Evolutionary conservation across 2,329 filamentous ascomycete genomes (phyloP), one percentile per base, ranked within the genome.

Genomic region (Neopestalotiopsis rosae): DNA sequence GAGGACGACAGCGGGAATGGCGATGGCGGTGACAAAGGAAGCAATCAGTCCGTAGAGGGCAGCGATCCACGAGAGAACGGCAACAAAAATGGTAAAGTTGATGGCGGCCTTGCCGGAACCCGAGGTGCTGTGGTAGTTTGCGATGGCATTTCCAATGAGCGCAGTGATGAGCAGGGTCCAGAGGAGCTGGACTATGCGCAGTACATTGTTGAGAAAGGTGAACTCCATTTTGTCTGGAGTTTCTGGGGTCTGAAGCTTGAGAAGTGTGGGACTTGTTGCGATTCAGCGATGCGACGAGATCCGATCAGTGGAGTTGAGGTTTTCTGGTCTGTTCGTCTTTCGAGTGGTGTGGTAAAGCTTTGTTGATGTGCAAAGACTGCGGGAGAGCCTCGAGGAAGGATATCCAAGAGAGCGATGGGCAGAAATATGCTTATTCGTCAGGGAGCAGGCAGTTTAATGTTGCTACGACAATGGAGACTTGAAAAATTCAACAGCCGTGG

Each of bases 1-100:
- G 4, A 77, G 73, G 1, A 72, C 49, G 59, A 72, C 71, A 24
- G 76, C 64, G 66, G 77, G 76, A 7, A 77, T 73, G 20, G 72
- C 72, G 38, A 73, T 17, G 32, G 71, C 59, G 28, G 70, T 38
- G 66, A 77, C 69, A 69, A 77, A 76, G 63, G 73, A 70, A 10
- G 75, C 67, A 49, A 74, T 52, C 1, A 78, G 20, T 45, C 72
- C 75, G 67, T 76, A 90, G 65, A 94, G 78, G 52, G 89, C 80
- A 59, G 87, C 86, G 40, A 94, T 76, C 90, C 92, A 92, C 57
- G 87, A 86, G 71, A 93, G 84, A 0, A 88, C 87, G 45, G 88
- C 84, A 72, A 91, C 88, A 79, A 94, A 95, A 83, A 95, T 91
- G 79, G 88, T 84, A 77, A 88, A 90, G 81, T 89, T 89, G 79